phyloP scores from a whole-genome alignment of 148 eudicot genomes.

The Diospyros kaki region DNA sequence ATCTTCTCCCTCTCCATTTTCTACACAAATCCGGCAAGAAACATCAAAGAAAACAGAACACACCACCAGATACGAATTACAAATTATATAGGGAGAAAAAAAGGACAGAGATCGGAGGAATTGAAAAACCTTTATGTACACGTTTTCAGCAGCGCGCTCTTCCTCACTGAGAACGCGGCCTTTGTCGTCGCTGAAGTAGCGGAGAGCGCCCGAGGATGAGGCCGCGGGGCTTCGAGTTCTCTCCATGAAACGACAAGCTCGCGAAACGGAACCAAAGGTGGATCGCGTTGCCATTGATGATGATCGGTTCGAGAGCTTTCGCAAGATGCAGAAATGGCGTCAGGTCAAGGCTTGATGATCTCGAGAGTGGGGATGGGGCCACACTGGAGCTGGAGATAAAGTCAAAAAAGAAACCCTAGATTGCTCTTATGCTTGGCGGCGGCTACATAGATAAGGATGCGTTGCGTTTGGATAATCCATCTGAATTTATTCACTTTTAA shows the following conservation, averaged over 20 bases:
- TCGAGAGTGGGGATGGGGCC: background rate
- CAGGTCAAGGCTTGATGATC: background rate
- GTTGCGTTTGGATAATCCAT: background rate
- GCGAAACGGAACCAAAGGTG: constrained; percentile 22
- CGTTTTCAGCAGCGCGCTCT: constrained; percentile 62
- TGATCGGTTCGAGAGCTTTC: background rate
- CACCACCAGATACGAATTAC: background rate
- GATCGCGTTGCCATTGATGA: constrained; percentile 52
- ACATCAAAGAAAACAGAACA: background rate
- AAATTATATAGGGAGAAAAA: background rate
- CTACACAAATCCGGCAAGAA: constrained; percentile 15
- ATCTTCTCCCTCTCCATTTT: constrained; percentile 53
- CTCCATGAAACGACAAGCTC: constrained; percentile 35
- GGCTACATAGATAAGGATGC: background rate
- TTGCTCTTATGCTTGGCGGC: background rate
- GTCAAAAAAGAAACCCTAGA: background rate
- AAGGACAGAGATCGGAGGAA: background rate
- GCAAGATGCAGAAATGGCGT: background rate
- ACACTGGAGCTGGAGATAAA: background rate
- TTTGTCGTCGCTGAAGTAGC: constrained; percentile 41
- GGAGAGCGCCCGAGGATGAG: constrained; percentile 19
- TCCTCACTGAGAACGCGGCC: constrained; percentile 59
- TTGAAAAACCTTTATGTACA: constrained; percentile 51
- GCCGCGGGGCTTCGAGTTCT: constrained; percentile 20
- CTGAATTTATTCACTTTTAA: no score